phyloP scores from a whole-genome alignment of 2,329 filamentous ascomycete genomes.

The Penicillium sp. region DNA sequence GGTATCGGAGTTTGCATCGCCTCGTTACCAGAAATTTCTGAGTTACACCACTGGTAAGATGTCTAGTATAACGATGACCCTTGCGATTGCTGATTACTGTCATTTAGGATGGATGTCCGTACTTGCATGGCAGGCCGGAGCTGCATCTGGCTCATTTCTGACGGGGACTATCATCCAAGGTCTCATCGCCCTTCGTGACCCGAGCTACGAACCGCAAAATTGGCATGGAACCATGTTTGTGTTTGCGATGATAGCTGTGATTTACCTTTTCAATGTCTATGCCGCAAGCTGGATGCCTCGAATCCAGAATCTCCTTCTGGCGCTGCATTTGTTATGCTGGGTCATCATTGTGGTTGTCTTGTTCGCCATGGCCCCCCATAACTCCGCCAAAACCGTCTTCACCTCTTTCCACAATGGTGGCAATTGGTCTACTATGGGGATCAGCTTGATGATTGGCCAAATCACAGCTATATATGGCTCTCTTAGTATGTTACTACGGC shows the following conservation, averaged over 20 bases:
- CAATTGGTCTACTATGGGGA: constrained; percentile 36
- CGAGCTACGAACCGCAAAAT: constrained; percentile 38
- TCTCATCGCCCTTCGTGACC: constrained; percentile 42
- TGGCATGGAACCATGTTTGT: constrained; percentile 52
- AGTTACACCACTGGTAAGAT: constrained; percentile 53
- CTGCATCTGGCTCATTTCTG: constrained; percentile 47
- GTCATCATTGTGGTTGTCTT: constrained; percentile 30
- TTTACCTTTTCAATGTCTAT: constrained; percentile 43
- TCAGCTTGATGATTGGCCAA: constrained; percentile 38
- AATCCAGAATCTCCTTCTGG: constrained; percentile 38
- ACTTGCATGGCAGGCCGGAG: constrained; percentile 50
- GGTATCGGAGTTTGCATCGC: constrained; percentile 54
- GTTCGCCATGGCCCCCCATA: constrained; percentile 33
- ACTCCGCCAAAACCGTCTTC: constrained; percentile 31
- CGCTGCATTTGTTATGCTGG: constrained; percentile 39
- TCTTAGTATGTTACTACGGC: constrained; percentile 17
- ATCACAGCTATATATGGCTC: constrained; percentile 32
- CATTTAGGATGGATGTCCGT: constrained; percentile 47
- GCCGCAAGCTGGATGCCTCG: constrained; percentile 32
- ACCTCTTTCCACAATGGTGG: constrained; percentile 37
- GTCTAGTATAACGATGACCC: neutral
- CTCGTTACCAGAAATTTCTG: constrained; percentile 48
- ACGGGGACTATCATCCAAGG: constrained; percentile 49
- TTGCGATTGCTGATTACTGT: neutral
- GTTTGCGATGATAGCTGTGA: constrained; percentile 44